phyloP scores from a whole-genome alignment of 306 rosid genomes.

The Casuarina equisetifolia region DNA sequence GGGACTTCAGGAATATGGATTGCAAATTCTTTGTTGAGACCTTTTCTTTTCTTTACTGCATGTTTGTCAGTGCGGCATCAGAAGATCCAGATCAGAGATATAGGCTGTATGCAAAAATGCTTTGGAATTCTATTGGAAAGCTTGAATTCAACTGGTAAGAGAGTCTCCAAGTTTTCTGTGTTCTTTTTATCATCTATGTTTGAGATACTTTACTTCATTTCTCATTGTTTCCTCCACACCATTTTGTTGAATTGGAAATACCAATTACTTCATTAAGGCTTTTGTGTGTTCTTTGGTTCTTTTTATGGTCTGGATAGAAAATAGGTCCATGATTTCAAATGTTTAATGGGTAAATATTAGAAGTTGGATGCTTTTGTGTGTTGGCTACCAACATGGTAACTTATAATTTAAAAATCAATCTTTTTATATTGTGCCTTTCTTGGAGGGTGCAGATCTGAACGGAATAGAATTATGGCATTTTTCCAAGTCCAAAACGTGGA shows the following conservation, averaged over 20 bases:
- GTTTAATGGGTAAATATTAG: background rate
- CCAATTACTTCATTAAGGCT: constrained; percentile 7
- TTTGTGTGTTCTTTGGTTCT: constrained; percentile 1
- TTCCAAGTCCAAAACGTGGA: background rate
- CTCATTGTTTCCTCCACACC: constrained; percentile 12
- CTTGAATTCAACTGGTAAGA: constrained; percentile 70
- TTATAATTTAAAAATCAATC: background rate
- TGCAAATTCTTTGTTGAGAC: constrained; percentile 63
- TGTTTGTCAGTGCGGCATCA: constrained; percentile 45
- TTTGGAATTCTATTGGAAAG: constrained; percentile 74
- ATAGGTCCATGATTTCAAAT: background rate
- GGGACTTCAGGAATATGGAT: constrained; percentile 51
- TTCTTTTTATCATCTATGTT: constrained; percentile 25
- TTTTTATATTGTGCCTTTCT: background rate
- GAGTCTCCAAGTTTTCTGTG: constrained; percentile 22
- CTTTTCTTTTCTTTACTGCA: constrained; percentile 72
- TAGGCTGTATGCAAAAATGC: constrained; percentile 55
- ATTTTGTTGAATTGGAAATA: constrained; percentile 5
- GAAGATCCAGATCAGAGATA: constrained; percentile 40
- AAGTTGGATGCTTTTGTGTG: background rate
- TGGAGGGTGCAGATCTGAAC: background rate
- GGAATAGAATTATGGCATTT: background rate
- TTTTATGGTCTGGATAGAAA: background rate
- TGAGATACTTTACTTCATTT: constrained; percentile 20
- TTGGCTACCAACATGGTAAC: background rate